A percentile compares a stretch with the other conserved stretches of the same genome.
These are phyloP conservation scores for Oemleria cerasiformis DNA, from an alignment of 306 rosid genomes.

Conservation along the genomic window DNA sequence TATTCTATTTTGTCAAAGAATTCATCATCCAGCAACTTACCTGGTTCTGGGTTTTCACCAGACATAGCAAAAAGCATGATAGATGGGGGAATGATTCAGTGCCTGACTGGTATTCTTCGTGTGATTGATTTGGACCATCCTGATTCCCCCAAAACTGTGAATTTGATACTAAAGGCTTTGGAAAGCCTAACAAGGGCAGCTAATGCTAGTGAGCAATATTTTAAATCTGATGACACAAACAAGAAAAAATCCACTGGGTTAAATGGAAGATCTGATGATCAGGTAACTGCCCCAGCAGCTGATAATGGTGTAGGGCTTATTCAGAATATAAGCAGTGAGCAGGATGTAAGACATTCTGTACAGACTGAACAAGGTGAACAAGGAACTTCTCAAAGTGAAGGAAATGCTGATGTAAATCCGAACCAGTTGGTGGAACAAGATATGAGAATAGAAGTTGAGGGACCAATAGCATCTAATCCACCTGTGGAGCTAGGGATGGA, in stretches of 20 bases:
- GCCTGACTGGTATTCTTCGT: constrained; percentile 76
- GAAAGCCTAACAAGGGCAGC: constrained; percentile 96
- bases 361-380: constrained; percentile 54
- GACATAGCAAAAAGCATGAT: constrained; percentile 98
- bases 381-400: constrained; percentile 51
- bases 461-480: constrained; percentile 52
- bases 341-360: constrained; percentile 44
- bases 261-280: constrained; percentile 67
- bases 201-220: constrained; percentile 79
- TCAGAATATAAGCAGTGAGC: constrained; percentile 58
- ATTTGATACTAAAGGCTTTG: constrained; percentile 79
- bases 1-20: constrained; percentile 88
- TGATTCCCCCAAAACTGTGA: constrained; percentile 87
- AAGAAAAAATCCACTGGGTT: constrained; percentile 64
- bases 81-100: constrained; percentile 87
- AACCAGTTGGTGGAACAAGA: constrained; percentile 62
- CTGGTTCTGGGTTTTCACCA: constrained; percentile 93
- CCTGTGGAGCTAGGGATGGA: constrained; percentile 81
- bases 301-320: constrained; percentile 44
- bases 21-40: constrained; percentile 81
- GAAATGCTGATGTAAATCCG: constrained; percentile 38
- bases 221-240: constrained; percentile 68
- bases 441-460: constrained; percentile 75
- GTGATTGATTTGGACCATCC: constrained; percentile 98
- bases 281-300: constrained; percentile 47